These are phyloP conservation scores for Flueggea neowawraea DNA, from an alignment of 441 rosid genomes.

Conservation along the genomic window DNA sequence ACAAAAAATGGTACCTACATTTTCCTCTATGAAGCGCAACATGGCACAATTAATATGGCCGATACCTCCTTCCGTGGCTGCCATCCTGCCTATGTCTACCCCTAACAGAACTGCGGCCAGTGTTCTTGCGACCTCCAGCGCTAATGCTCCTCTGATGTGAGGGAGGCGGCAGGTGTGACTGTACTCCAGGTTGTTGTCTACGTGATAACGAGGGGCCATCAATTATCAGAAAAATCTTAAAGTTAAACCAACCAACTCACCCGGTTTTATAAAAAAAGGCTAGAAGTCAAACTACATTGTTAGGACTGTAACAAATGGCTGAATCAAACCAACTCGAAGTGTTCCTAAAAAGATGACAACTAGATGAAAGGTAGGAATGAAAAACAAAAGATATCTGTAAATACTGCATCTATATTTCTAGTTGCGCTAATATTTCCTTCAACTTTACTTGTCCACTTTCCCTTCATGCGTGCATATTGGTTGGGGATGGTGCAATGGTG, in stretches of 20 bases:
- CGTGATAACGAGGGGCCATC: conserved; percentile 2
- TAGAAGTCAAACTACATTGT: neutral
- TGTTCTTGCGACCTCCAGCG: conserved; percentile 26
- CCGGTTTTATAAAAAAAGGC: too few species aligned
- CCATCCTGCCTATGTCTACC: conserved; percentile 34
- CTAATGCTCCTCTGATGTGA: conserved; percentile 26
- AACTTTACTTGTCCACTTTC: too few species aligned
- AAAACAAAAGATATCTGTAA: neutral
- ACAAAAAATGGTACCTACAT: too few species aligned
- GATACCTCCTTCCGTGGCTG: conserved; percentile 41
- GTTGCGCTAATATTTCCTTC: too few species aligned
- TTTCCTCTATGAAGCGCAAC: neutral
- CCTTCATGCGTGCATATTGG: neutral
- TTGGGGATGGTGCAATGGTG: neutral
- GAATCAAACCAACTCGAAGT: neutral
- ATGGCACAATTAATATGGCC: conserved; percentile 32
- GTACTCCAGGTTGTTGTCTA: conserved; percentile 87
- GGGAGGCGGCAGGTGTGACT: conserved; percentile 25
- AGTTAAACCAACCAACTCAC: too few species aligned
- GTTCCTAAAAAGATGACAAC: neutral
- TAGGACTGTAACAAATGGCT: neutral
- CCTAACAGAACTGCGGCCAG: conserved; percentile 30
- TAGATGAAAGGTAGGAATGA: neutral
- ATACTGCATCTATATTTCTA: too few species aligned
- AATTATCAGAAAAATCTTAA: neutral